Base-by-base conservation (phyloP, 805 yeast genomes). In the Schwanniomyces yamadae region DNA sequence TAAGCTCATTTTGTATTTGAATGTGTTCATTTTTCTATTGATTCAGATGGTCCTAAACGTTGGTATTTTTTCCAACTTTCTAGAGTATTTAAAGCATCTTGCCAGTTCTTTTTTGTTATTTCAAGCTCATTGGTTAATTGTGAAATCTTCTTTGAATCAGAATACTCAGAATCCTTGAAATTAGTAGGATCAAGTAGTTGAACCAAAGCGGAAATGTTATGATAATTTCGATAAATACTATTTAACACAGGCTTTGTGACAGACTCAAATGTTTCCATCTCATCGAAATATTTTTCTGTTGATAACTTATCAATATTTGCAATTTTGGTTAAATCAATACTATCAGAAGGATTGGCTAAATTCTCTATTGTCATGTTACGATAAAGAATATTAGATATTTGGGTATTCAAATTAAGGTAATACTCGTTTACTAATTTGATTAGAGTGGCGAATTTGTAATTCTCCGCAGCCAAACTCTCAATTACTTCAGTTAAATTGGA, bases 51-150 rank as follows among this genome's bases (percentile, higher is more conserved):
- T n/a, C n/a, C n/a, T 20, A 15, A 20, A 29, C 22, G 31, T 24
- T 44, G 37, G 26, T 45, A 50, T 11, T 42, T 50, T 37, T 61
- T 62, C 73, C 71, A 69, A 33, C 61, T 56, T 18, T 69, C 73
- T 4, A 62, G 45, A 2, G 69, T 60, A 30, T 52, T 54, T 37
- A 63, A 50, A 0, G 73, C 70, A 23, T 64, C 65, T 36, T 62
- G 50, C 70, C 71, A 66, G 37, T 63, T 67, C 24, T 52, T 47
- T 11, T 52, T 52, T 32, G 66, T 54, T 14, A 44, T 41, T 18
- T 54, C 59, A 36, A 66, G 54, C 34, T 69, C 72, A n/a, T 49
- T 50, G 31, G 49, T 45, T 33, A 66, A 50, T 32, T 50, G 50
- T 23, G 47, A 41, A 24, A 57, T 38, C 12, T 43, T 39, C 19